Evolutionary conservation across 192 early-diverging fungal species (phyloP), one percentile per base, ranked within the genome.

Genomic region (Geranomyces michiganensis): DNA sequence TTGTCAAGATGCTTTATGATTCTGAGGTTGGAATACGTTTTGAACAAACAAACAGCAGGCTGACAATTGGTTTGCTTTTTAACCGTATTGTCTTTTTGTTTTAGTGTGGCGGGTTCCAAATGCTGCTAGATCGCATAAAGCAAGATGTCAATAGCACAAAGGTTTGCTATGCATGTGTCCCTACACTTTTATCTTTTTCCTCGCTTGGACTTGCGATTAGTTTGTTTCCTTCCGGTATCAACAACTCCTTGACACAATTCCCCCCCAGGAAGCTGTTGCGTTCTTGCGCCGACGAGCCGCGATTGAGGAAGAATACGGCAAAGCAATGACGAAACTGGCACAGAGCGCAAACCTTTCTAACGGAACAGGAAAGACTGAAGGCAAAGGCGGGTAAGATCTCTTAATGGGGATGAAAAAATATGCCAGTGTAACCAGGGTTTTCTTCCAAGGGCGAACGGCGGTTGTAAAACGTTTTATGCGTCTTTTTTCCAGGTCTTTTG

Each of bases 271-370:
- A 68, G 81, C 90, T 14, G 81, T 88, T 2, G 58, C 75, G 0
- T 97, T 98, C 67, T 79, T 99, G 19, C 92, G 91, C 68, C 93
- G 89, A 66, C 87, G 96, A n/a, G 92, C 96, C 0, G 72, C 81
- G 5, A 90, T 97, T 41, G 96, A 99, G 72, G 94, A 94, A 59
- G 93, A 96, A 44, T 97, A 99, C 76, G 91, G 89, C 24, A 82
- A 88, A 46, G 80, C 84, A 46, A 83, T 98, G 81, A 79, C 88
- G 36, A 95, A 94, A 68, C 79, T 96, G 0, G 84, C 89, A 49
- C 66, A 67, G 30, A 67, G 47, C 51, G 46, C 19, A 21, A 62
- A 30, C 60, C 7, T 27, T 22, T 9, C 36, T 0, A 56, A 33
- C 55, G 33, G 4, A 21, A 56, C 55, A 2, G 66, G 46, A 44